A percentile compares a stretch with the other conserved stretches of the same genome.
phyloP scores from a whole-genome alignment of 768 basidiomycete genomes.

The Leccinum arenicola region DNA sequence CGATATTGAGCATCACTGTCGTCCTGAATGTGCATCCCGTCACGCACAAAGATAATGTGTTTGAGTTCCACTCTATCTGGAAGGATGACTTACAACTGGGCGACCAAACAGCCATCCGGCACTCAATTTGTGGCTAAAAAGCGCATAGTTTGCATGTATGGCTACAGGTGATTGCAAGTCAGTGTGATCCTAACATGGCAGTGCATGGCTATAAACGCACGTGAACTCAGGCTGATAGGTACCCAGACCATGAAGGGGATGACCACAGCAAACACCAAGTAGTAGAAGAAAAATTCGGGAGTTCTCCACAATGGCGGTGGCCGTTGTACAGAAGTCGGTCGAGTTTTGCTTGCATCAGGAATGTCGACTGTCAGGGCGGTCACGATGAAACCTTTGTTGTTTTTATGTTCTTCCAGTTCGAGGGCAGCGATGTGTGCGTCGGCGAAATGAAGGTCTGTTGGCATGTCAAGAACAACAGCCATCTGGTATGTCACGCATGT shows the following conservation, averaged over 20 bases:
- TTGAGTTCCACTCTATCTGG: background rate
- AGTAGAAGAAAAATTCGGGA: constrained; percentile 79
- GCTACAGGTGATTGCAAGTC: constrained; percentile 38
- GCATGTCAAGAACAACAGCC: constrained; percentile 34
- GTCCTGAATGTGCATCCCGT: constrained; percentile 55
- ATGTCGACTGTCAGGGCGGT: constrained; percentile 54
- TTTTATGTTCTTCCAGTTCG: constrained; percentile 14
- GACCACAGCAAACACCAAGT: constrained; percentile 51
- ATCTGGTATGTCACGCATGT: constrained; percentile 21
- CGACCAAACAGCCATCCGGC: constrained; percentile 83
- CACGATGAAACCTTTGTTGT: constrained; percentile 30
- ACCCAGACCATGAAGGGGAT: constrained; percentile 77
- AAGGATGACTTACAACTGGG: constrained; percentile 56
- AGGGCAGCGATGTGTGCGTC: constrained; percentile 9
- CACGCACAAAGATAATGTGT: background rate
- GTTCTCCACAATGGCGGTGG: constrained; percentile 71
- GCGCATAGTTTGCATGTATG: constrained; percentile 69
- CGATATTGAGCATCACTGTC: constrained; percentile 91
- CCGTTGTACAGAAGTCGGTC: constrained; percentile 22
- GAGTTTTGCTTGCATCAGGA: constrained; percentile 40
- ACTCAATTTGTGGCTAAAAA: constrained; percentile 57
- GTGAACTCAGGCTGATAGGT: constrained; percentile 65
- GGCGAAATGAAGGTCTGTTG: constrained; percentile 31
- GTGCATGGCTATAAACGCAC: constrained; percentile 47
- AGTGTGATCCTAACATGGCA: constrained; percentile 1